A percentile compares a stretch with the other conserved stretches of the same genome.
These are phyloP conservation scores for Leccinum variicolor DNA, from an alignment of 768 basidiomycete species.

Conservation along the genomic window DNA sequence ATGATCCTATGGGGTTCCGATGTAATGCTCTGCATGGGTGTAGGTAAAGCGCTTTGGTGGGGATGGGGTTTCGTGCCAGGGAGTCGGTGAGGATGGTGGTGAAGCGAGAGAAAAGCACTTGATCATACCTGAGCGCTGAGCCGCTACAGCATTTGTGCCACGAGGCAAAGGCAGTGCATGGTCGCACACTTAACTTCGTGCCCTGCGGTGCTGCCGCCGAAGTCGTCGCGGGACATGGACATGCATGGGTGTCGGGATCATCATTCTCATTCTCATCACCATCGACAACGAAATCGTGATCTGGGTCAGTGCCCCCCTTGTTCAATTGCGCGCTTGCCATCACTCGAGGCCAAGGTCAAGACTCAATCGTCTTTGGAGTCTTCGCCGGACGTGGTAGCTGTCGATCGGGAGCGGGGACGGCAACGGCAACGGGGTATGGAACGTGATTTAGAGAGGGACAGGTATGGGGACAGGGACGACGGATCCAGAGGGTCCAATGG, in stretches of 20 bases:
- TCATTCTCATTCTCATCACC: neutral
- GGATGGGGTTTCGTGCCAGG: no score
- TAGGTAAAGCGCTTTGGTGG: no score
- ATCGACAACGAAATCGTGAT: neutral
- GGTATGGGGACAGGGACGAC: neutral
- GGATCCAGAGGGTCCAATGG: neutral
- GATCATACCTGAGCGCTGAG: no score
- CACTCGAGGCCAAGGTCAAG: neutral
- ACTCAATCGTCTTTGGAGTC: neutral
- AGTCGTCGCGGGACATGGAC: neutral
- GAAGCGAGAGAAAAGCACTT: no score
- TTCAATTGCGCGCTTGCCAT: neutral
- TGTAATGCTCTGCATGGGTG: no score
- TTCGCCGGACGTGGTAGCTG: neutral
- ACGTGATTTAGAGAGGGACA: neutral
- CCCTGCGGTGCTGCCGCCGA: neutral
- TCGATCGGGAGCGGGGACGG: neutral
- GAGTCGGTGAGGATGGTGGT: no score
- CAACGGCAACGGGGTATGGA: neutral
- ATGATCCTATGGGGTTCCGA: no score
- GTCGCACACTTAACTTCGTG: no score
- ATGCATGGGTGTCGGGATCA: neutral
- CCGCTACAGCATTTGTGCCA: no score
- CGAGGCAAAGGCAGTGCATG: no score
- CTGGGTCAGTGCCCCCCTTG: neutral